phyloP scores from a whole-genome alignment of 2,329 filamentous ascomycete species.

The Aplosporella prunicola region DNA sequence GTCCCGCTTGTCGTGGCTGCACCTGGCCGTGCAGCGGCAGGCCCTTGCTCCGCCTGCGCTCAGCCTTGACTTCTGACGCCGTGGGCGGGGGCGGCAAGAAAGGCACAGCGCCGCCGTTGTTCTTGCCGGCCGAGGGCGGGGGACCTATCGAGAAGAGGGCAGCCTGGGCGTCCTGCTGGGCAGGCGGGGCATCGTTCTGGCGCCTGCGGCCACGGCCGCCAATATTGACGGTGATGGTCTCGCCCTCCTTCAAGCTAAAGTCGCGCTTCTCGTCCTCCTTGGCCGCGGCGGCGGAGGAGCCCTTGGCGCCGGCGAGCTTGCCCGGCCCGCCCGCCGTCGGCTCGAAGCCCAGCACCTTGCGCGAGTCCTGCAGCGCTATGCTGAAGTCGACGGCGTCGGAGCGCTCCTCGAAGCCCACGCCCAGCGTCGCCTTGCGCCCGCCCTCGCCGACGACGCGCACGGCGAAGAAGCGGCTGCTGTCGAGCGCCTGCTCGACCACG shows the following conservation, averaged over 20 bases:
- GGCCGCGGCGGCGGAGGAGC: slow-evolving; percentile 16
- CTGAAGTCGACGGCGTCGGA: slow-evolving; percentile 80
- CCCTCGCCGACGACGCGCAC: slow-evolving; percentile 66
- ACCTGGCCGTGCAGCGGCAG: slow-evolving; percentile 16
- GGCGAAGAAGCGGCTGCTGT: slow-evolving; percentile 78
- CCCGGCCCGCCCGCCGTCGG: slow-evolving; percentile 11
- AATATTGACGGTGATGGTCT: slow-evolving; percentile 78
- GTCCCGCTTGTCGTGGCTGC: slow-evolving; percentile 7
- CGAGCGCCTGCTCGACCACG: slow-evolving; percentile 66
- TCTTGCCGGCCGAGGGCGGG: slow-evolving; percentile 40
- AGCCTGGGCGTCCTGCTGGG: slow-evolving; percentile 31
- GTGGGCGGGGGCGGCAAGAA: slow-evolving; percentile 60
- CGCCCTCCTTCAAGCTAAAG: slow-evolving; percentile 78
- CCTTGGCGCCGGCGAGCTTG: slow-evolving; percentile 5
- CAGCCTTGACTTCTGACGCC: slow-evolving; percentile 50
- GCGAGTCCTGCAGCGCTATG: slow-evolving; percentile 68
- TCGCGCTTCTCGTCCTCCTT: slow-evolving; percentile 50
- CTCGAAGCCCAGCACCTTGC: slow-evolving; percentile 58
- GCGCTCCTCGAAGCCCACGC: slow-evolving; percentile 80
- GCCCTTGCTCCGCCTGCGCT: slow-evolving; percentile 46
- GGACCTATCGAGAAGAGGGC: slow-evolving; percentile 66
- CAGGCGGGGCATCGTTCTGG: slow-evolving; percentile 22
- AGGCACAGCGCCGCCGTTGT: slow-evolving; percentile 20
- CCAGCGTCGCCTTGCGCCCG: slow-evolving; percentile 67
- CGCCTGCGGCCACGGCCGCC: slow-evolving; percentile 43